These are phyloP conservation scores for Fusarium nodosum DNA, from an alignment of 2,329 filamentous ascomycete species.

Conservation along the genomic window DNA sequence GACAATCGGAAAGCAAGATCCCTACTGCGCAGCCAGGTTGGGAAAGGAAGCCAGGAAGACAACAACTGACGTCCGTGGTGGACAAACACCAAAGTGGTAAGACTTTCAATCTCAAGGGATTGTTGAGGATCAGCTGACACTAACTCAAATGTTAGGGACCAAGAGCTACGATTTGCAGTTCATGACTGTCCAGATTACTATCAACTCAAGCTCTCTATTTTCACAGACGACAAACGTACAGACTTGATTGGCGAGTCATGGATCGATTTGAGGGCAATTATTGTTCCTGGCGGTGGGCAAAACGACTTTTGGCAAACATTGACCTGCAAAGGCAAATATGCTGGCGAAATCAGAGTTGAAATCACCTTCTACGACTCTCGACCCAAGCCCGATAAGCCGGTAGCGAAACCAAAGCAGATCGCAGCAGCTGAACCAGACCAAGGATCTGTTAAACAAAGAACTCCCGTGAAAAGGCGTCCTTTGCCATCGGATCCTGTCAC, in stretches of 20 bases:
- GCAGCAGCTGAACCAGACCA: conserved; percentile 55
- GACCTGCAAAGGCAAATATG: conserved; percentile 92
- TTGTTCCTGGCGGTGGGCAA: conserved; percentile 90
- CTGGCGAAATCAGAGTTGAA: conserved; percentile 93
- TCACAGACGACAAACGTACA: conserved; percentile 98
- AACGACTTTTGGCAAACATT: conserved; percentile 92
- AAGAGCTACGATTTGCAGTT: conserved; percentile 94
- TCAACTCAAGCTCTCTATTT: conserved; percentile 93
- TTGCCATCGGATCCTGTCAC: conserved; percentile 83
- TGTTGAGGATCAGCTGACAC: conserved; percentile 7
- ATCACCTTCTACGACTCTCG: conserved; percentile 95
- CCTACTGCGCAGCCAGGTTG: conserved; percentile 92
- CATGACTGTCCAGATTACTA: conserved; percentile 98
- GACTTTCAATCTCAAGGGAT: conserved; percentile 17
- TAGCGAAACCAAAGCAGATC: conserved; percentile 65
- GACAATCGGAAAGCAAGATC: conserved; percentile 98
- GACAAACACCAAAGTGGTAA: conserved; percentile 96
- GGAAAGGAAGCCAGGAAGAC: conserved; percentile 99
- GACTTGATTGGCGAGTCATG: conserved; percentile 96
- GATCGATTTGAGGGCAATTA: conserved; percentile 84
- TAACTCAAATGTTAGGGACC: conserved; percentile 77
- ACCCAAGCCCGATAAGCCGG: conserved; percentile 80
- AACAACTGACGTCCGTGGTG: conserved; percentile 90
- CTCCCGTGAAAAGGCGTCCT: conserved; percentile 83
- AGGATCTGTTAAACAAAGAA: conserved; percentile 62